These are phyloP conservation scores for Lactarius vividus DNA, from an alignment of 768 basidiomycete species.

Conservation along the genomic window DNA sequence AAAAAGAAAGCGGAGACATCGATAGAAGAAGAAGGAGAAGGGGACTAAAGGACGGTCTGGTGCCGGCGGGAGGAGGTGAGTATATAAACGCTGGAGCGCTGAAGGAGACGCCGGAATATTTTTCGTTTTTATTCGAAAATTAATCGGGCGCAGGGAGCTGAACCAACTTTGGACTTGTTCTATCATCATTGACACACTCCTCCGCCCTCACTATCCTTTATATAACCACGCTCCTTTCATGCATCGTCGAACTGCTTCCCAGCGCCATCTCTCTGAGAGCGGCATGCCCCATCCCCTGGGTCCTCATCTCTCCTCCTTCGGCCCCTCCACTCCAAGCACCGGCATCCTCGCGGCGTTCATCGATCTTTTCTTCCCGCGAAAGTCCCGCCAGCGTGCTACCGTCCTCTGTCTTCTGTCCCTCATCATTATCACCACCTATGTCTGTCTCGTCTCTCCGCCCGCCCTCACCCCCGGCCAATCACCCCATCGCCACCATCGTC, in stretches of 20 bases:
- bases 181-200: slow-evolving; percentile 7
- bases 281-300: slow-evolving; percentile 10
- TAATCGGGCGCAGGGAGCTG: background rate
- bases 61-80: background rate
- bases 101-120: background rate
- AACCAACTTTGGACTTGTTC: background rate
- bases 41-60: background rate
- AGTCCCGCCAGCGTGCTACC: slow-evolving; percentile 22
- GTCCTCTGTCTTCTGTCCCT: slow-evolving; percentile 26
- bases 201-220: slow-evolving; percentile 14
- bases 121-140: background rate
- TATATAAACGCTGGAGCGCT: background rate
- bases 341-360: slow-evolving; percentile 7
- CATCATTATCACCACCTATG: slow-evolving; percentile 16
- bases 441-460: slow-evolving; percentile 26
- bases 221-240: slow-evolving; percentile 20
- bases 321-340: background rate
- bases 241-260: slow-evolving; percentile 25
- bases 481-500: background rate
- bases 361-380: slow-evolving; percentile 22
- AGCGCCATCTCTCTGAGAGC: slow-evolving; percentile 10
- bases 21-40: background rate
- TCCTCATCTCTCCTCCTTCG: slow-evolving; percentile 1
- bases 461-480: background rate
- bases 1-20: background rate